These are phyloP conservation scores for Metrosideros polymorpha DNA, from an alignment of 441 rosid species.

Conservation along the genomic window DNA sequence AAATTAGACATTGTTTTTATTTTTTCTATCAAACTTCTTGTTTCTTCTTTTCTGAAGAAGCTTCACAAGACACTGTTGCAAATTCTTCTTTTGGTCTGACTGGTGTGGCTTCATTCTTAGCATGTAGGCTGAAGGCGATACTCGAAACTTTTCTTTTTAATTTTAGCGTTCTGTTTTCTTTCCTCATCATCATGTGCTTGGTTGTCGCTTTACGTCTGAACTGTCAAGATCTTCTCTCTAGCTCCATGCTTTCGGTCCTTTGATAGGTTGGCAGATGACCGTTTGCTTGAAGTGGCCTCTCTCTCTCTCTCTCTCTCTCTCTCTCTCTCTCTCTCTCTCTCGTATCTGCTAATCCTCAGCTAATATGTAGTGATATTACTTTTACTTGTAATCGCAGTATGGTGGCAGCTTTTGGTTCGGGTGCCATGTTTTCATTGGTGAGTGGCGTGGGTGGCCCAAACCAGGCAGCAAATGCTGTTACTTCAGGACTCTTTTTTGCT, in stretches of 20 bases:
- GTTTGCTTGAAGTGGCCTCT: background rate
- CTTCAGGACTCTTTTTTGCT: conserved; percentile 81
- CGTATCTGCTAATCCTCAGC: background rate
- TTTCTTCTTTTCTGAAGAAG: background rate
- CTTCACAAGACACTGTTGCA: background rate
- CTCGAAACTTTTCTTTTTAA: background rate
- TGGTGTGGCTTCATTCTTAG: background rate
- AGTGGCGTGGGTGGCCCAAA: conserved; percentile 78
- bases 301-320: background rate
- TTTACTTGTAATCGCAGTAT: conserved; percentile 42
- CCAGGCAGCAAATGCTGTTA: conserved; percentile 56
- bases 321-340: background rate
- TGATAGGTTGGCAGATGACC: background rate
- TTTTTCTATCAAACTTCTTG: background rate
- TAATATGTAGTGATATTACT: background rate
- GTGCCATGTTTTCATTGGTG: conserved; percentile 69
- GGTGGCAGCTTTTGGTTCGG: conserved; percentile 94
- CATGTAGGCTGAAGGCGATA: background rate
- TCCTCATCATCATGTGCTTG: background rate
- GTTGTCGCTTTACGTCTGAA: background rate
- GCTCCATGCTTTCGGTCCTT: background rate
- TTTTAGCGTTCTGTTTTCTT: background rate
- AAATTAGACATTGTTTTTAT: background rate
- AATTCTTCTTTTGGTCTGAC: background rate
- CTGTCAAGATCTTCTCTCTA: background rate